Percentiles rank a stretch among this genome's conserved stretches.
phyloP scores from a whole-genome alignment of 2,329 filamentous ascomycete genomes.

The Thelonectria blattea region DNA sequence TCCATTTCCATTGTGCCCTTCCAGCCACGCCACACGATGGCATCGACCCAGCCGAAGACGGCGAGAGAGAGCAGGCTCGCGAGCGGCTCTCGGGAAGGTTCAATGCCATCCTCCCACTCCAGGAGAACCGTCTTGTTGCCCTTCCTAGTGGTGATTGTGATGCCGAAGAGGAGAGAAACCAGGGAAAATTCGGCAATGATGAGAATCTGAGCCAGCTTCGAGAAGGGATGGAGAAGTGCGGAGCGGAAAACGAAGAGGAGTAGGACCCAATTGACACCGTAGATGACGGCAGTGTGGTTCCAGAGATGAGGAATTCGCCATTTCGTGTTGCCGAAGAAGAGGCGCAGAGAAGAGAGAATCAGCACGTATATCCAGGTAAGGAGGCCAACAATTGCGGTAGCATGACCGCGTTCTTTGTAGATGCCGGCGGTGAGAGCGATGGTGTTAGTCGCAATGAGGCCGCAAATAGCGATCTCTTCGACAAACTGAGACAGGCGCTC shows the following conservation, averaged over 20 bases:
- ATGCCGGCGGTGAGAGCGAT: conserved; percentile 65
- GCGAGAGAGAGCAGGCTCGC: conserved; percentile 88
- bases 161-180: conserved; percentile 73
- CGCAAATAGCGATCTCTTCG: conserved; percentile 77
- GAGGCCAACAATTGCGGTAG: conserved; percentile 71
- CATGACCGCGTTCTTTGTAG: conserved; percentile 62
- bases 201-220: conserved; percentile 66
- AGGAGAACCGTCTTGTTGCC: conserved; percentile 89
- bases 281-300: conserved; percentile 91
- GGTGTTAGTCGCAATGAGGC: conserved; percentile 72
- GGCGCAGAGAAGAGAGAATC: conserved; percentile 72
- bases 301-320: conserved; percentile 77
- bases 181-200: conserved; percentile 77
- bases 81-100: conserved; percentile 84
- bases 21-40: conserved; percentile 88
- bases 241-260: conserved; percentile 82
- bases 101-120: conserved; percentile 87
- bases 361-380: conserved; percentile 83
- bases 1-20: conserved; percentile 80
- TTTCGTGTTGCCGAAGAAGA: conserved; percentile 69
- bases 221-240: conserved; percentile 76
- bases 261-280: conserved; percentile 82
- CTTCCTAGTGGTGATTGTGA: conserved; percentile 83
- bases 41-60: conserved; percentile 90
- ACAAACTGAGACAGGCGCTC: conserved; percentile 73